Base-by-base conservation (phyloP, 352 stramenopile species). In the Chrysophaeum taylorii region DNA sequence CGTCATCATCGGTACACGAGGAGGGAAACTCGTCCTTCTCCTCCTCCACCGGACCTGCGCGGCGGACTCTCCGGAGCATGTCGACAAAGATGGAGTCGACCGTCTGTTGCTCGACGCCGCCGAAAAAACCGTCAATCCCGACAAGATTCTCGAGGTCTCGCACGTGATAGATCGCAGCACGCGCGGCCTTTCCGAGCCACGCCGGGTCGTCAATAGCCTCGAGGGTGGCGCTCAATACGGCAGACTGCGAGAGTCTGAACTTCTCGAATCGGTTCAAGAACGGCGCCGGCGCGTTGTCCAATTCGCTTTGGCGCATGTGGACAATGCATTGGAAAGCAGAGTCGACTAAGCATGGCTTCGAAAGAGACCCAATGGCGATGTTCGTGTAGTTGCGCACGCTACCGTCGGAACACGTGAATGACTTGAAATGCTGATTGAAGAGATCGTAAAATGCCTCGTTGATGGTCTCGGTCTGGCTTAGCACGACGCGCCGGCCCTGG, bases 221-320 rank as follows among this genome's bases (percentile, higher is more conserved):
- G 50, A 70, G 0, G 73, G 18, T 36, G 64, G 64, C 73, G 60
- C 76, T 33, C 50, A 82, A 62, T 29, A 82, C 71, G 60, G 79
- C 73, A 48, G 64, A 57, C 64, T 79, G 41, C 14, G 61, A 70
- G 1, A 82, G 54, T 43, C 72, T 38, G 63, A 74, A 82, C 68
- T 82, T 82, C 54, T 82, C 78, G 70, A 82, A 82, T 36, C 78
- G 57, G 52, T 82, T 82, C 0, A 82, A 60, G 48, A 77, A 82
- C 14, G 78, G 78, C 27, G 78, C 62, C n/a, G 78, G 78, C n/a
- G 76, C 53, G 14, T 53, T 23, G 61, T 74, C 64, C 9, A 82
- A 68, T 37, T 82, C 54, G 18, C 60, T 61, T 42, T 69, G 63
- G 67, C 73, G 73, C 2, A 82, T 67, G 69, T 81, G 78, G 36